Evolutionary conservation across 371 early-diverging fungal genomes (phyloP).

Genomic region (Zopfochytrium polystomum): DNA sequence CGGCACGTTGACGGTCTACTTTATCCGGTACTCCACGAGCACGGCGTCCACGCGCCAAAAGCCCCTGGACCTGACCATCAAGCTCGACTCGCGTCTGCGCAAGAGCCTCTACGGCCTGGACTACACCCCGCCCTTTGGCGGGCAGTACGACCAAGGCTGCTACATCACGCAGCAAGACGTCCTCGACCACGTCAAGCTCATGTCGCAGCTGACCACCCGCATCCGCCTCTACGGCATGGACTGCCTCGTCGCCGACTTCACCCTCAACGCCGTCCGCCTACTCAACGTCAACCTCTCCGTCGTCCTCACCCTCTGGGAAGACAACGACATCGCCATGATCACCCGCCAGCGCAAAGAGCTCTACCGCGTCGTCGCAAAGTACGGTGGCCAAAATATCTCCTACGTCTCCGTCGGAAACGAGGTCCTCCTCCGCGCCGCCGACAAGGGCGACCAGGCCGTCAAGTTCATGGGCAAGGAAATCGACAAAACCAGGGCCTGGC

Average conservation of each 20-base stretch:
- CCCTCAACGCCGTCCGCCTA: neutral
- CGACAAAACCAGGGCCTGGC: neutral
- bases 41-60: neutral
- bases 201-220: neutral
- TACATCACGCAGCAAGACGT: constrained; percentile 1
- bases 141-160: neutral
- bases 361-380: neutral
- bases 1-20: neutral
- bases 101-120: constrained; percentile 1
- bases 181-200: neutral
- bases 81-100: neutral
- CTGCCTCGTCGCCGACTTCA: neutral
- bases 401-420: neutral
- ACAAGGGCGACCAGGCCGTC: neutral
- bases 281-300: neutral
- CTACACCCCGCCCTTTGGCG: neutral
- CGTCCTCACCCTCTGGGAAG: neutral
- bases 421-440: neutral
- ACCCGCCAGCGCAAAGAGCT: neutral
- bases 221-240: no score
- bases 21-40: neutral
- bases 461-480: neutral
- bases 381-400: neutral
- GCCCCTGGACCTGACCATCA: constrained; percentile 1
- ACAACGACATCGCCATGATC: neutral